Base-by-base conservation (phyloP, 2,329 filamentous ascomycete genomes). In the Diaporthe velutina region DNA sequence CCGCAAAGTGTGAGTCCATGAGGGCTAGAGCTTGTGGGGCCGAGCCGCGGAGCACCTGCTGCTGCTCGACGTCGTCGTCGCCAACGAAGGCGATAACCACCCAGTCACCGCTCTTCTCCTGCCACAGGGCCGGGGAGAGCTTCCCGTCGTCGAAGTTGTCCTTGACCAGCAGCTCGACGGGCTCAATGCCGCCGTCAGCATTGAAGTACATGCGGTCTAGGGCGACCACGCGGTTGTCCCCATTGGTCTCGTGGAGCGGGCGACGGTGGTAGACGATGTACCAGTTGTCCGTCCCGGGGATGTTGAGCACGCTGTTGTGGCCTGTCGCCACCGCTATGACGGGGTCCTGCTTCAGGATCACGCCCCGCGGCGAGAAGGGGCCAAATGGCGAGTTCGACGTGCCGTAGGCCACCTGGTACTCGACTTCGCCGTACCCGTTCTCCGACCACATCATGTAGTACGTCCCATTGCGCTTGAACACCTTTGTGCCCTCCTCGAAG, bases 391-490 rank as follows among this genome's bases (percentile, higher is more conserved):
- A 67, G 33, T 28, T 35, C 22, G 74, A 71, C 48, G 58, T 74
- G 42, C 48, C 74, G 67, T 74, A 76, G 12, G 71, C 50, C 15
- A 76, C 71, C 40, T 66, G 66, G 42, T 74, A 76, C 10, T 42
- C 48, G 3, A 42, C 25, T 25, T 71, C 48, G 30, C 50, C 50
- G 50, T 74, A 74, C 17, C 35, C 40, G 40, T 74, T 52, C 40
- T 76, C 74, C 15, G 61, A 71, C 74, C 74, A 76, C 71, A 74
- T 74, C 72, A 76, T 72, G 67, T 76, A 76, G 60, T 76, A 76
- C 13, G 13, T 33, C 12, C 22, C 25, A 9, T 48, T 30, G 30
- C 74, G 71, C 42, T 71, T 57, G 66, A 74, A 76, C 5, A 76
- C 72, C 58, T 67, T 72, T 25, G 19, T 48, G 40, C 66, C 71